Evolutionary conservation across 2,329 filamentous ascomycete genomes (phyloP).

Genomic region (Blastomyces parvus): DNA sequence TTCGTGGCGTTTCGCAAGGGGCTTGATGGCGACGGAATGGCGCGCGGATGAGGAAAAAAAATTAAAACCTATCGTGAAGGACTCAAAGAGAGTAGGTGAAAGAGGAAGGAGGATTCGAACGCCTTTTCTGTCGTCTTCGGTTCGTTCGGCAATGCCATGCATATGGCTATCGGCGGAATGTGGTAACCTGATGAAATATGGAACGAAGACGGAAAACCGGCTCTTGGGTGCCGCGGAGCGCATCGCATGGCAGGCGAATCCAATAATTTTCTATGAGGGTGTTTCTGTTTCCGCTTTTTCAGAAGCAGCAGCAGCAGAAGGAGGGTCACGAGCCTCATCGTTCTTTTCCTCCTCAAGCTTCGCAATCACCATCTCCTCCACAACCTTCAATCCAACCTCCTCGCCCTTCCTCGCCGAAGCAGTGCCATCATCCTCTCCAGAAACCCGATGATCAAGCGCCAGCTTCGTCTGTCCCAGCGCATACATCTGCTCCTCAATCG

Average conservation of each 20-base stretch:
- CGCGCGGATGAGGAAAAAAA: not conserved
- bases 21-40: not conserved
- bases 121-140: not conserved
- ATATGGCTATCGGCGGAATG: not conserved
- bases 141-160: not conserved
- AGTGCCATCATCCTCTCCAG: conserved; percentile 48
- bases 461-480: conserved; percentile 87
- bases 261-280: not conserved
- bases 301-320: not conserved
- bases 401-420: conserved; percentile 44
- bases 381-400: conserved; percentile 41
- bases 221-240: not conserved
- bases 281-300: not conserved
- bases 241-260: not conserved
- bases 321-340: conserved; percentile 12
- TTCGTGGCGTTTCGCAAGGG: not conserved
- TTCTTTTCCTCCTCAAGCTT: conserved; percentile 23
- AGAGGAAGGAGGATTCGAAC: not conserved
- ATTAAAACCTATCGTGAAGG: not conserved
- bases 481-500: conserved; percentile 90
- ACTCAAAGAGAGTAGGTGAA: not conserved
- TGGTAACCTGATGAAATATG: not conserved
- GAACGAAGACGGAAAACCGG: not conserved
- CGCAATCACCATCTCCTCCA: conserved; percentile 43
- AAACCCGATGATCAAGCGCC: conserved; percentile 68